Conservation (phyloP, 2,329 filamentous ascomycete species). For the Sporothrix euskadiensis region DNA sequence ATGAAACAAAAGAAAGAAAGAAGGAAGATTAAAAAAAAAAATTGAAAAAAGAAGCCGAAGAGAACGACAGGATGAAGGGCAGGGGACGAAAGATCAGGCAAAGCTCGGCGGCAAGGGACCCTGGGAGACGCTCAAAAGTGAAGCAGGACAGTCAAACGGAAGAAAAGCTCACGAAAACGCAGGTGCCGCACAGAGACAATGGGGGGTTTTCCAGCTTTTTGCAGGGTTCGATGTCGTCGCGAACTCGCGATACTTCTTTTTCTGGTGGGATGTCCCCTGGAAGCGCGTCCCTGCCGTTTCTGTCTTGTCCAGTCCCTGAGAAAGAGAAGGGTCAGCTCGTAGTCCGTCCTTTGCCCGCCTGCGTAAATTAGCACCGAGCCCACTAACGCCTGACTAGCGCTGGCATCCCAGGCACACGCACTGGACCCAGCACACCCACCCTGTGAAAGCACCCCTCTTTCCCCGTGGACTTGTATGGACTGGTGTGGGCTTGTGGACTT, state of each 20-base stretch:
- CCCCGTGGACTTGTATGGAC: neutral
- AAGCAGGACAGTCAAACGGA: neutral
- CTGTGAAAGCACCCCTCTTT: slow-evolving; percentile 3
- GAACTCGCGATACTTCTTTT: neutral
- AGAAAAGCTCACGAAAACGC: neutral
- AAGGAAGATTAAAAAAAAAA: neutral
- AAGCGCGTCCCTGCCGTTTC: neutral
- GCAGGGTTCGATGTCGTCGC: neutral
- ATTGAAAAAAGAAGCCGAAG: neutral
- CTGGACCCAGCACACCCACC: neutral
- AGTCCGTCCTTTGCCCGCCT: slow-evolving; percentile 11
- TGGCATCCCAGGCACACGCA: neutral
- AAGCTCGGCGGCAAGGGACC: slow-evolving; percentile 6
- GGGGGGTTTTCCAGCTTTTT: neutral
- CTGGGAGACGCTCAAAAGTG: neutral
- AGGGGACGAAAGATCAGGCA: neutral
- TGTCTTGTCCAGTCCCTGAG: neutral
- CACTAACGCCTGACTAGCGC: slow-evolving; percentile 23
- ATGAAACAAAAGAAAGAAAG: slow-evolving; percentile 4
- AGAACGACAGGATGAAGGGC: neutral
- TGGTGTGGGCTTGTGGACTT: slow-evolving; percentile 3
- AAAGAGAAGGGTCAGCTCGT: neutral
- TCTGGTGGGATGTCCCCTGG: neutral
- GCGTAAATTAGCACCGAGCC: slow-evolving; percentile 27
- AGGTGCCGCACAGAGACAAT: slow-evolving; percentile 5